Evolutionary conservation across 148 eudicot species (phyloP).

Genomic region (Rhododendron williamsianum): DNA sequence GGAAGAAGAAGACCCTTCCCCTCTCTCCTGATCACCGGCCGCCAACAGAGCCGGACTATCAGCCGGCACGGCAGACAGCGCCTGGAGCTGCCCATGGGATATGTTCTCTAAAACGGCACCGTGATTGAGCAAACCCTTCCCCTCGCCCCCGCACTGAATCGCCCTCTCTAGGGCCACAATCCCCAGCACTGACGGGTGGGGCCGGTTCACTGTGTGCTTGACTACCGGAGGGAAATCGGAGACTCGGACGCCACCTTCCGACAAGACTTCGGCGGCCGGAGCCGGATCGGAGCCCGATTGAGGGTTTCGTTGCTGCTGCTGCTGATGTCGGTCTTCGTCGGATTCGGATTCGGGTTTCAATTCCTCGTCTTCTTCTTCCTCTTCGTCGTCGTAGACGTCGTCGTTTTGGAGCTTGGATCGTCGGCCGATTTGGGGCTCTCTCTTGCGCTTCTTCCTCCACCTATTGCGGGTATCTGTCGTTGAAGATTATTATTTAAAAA

Average conservation of each 20-base stretch:
- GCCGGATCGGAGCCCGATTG: constrained; percentile 18
- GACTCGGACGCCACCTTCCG: constrained; percentile 42
- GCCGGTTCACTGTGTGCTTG: constrained; percentile 42
- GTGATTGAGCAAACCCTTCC: constrained; percentile 19
- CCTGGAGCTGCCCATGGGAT: constrained; percentile 89
- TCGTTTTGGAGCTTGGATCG: constrained; percentile 48
- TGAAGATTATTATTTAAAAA: neutral
- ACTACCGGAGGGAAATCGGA: constrained; percentile 57
- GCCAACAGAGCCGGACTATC: constrained; percentile 35
- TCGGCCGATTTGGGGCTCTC: constrained; percentile 42
- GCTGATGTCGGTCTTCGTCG: constrained; percentile 40
- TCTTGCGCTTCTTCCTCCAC: constrained; percentile 62
- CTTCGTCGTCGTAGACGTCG: constrained; percentile 46
- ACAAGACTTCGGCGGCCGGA: constrained; percentile 41
- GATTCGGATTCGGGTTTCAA: constrained; percentile 30
- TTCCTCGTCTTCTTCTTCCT: constrained; percentile 36
- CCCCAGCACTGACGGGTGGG: constrained; percentile 49
- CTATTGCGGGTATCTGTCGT: constrained; percentile 49
- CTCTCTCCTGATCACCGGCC: constrained; percentile 32
- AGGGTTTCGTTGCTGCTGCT: constrained; percentile 32
- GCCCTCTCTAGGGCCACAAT: constrained; percentile 53
- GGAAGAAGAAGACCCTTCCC: constrained; percentile 9
- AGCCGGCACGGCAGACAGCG: constrained; percentile 56
- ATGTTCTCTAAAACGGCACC: constrained; percentile 56
- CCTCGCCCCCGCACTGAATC: constrained; percentile 33